Base-by-base conservation (phyloP, 129 eudicot species). In the Ambrosia trifida region DNA sequence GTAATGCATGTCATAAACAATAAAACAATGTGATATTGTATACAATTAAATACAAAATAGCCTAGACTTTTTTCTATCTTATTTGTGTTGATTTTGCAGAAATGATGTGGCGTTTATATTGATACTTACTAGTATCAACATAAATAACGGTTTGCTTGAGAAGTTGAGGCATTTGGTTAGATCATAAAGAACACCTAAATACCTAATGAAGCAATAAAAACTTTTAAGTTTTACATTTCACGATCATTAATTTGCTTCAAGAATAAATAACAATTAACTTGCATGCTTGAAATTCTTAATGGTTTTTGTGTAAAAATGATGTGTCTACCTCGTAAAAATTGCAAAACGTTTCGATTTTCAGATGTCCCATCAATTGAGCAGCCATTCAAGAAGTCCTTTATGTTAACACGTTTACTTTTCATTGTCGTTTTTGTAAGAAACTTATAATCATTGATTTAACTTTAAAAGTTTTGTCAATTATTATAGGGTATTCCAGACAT, bases 1-100 rank as follows among this genome's bases (percentile, higher is more conserved):
- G 50, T 44, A 52, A 38, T 41, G 40, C 47, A 40, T 40, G 53
- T 62, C 51, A 61, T 17, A 59, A 54, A 74, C 54, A 43, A 43
- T 19, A 65, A 41, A 20, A 19, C 53, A 43, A 62, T 13, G 7
- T 14, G 3, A 3, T 66, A 24, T 30, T 62, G 35, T 44, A 20
- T 24, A 45, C 20, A 66, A 44, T 11, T 43, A 2, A 11, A 41
- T 18, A 28, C 10, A 45, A 66, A 19, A 4, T 17, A 38, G 33
- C 51, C 30, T 36, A 17, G 14, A 63, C 28, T 63, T 61, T 61
- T 8, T 54, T 13, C 17, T 61, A 61, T 2, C 28, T 14, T 31
- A n/a, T 61, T 35, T 62, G 20, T 62, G 28, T 14, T 14, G 14
- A 40, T 64, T 64, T 40, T 10, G 24, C 20, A 4, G 5, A 35